Base-by-base conservation (phyloP, 2,329 filamentous ascomycete species). In the Botrytis deweyae region DNA sequence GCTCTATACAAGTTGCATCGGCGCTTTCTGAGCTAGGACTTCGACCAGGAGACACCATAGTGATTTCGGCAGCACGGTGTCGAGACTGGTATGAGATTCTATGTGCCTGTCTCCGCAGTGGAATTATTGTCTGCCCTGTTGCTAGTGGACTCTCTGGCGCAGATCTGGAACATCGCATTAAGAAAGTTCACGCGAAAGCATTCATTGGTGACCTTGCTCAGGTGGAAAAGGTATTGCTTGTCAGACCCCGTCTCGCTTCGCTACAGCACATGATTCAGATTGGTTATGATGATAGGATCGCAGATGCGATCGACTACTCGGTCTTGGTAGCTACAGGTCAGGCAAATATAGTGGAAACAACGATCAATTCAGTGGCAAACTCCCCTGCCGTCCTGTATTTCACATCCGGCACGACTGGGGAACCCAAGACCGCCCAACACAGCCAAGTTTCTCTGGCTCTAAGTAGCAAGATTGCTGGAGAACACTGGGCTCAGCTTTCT, bases 391-490 rank as follows among this genome's bases (percentile, higher is more conserved):
- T 76, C 49, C 62, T 77, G 20, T 75, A 78, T 25, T 80, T 79
- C 64, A 80, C 78, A 44, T 78, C 81, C 33, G 76, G 83, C 25
- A 84, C 67, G 3, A 78, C 78, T 8, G 78, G 78, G 8, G 75
- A 61, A 16, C 78, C 78, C 20, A 79, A 79, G 68, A 58, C 52
- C 3, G 52, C 52, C 14, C 52, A 58, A n/a, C 52, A 58, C 14
- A 58, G 14, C n/a, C 52, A 58, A 58, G 8, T 29, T 18, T 58
- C 52, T 33, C n/a, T 58, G 14, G n/a, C 52, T 29, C n/a, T 58
- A 16, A 33, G 52, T 18, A 58, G 52, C n/a, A 58, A 58, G 14
- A 58, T 58, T 29, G 52, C 52, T n/a, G 52, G 52, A 58, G 52
- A 58, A 58, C 14, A 58, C 52, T 58, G 52, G 52, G n/a, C 25